Evolutionary conservation across 345 rosid species (phyloP).

Genomic region (Mangifera indica): DNA sequence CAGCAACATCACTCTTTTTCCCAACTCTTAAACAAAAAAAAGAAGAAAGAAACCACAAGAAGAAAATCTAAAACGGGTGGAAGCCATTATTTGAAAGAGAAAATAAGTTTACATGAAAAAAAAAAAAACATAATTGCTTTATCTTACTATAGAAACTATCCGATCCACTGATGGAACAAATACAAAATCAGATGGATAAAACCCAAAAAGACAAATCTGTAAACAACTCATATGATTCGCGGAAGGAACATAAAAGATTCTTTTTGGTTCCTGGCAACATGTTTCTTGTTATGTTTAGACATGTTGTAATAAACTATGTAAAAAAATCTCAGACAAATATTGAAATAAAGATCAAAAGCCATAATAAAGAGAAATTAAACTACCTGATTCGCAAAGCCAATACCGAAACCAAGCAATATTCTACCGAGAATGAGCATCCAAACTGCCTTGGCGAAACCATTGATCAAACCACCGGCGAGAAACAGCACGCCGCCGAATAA

Average conservation of each 20-base stretch:
- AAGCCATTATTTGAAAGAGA: background rate
- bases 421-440: conserved; percentile 96
- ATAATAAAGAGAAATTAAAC: background rate
- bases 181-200: background rate
- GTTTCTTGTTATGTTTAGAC: conserved; percentile 8
- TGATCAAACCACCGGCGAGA: conserved; percentile 77
- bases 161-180: background rate
- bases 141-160: conserved; percentile 1
- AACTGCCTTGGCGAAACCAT: conserved; percentile 69
- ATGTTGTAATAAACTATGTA: conserved; percentile 15
- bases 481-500: conserved; percentile 84
- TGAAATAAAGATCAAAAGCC: background rate
- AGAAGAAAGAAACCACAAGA: background rate
- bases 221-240: background rate
- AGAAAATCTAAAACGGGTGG: background rate
- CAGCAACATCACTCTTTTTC: background rate
- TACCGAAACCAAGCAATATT: conserved; percentile 91
- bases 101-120: background rate
- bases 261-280: conserved; percentile 3
- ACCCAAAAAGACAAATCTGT: background rate
- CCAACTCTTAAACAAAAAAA: background rate
- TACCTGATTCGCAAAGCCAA: conserved; percentile 99
- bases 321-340: background rate
- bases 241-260: conserved; percentile 14
- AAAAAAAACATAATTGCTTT: conserved; percentile 4